Percentiles rank a stretch among this genome's conserved stretches.
Evolutionary conservation across 352 stramenopile species (phyloP).

Genomic region (Globisporangium viniferum): DNA sequence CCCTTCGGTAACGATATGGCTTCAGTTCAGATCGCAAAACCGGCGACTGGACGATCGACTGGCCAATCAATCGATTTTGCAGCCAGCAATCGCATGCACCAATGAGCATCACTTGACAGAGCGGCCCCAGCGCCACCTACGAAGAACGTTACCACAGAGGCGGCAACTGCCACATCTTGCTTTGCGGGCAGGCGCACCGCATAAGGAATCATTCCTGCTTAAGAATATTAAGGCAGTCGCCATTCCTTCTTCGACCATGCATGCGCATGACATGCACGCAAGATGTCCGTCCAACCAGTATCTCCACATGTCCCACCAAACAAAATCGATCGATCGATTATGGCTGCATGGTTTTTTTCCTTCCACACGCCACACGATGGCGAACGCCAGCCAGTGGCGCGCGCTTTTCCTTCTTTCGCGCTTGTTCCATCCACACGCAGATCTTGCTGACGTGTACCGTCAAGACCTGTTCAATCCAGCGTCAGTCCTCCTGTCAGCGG

Average conservation of each 20-base stretch:
- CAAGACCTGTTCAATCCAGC: neutral
- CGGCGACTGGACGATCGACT: too few species aligned
- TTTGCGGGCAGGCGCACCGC: too few species aligned
- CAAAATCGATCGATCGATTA: too few species aligned
- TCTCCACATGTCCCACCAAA: neutral
- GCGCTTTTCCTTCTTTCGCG: neutral
- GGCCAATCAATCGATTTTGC: too few species aligned
- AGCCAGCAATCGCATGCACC: too few species aligned
- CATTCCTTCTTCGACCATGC: neutral
- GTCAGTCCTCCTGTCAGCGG: neutral
- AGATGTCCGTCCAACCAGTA: neutral
- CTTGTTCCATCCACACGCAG: neutral
- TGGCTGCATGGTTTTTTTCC: neutral
- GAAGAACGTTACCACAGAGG: too few species aligned
- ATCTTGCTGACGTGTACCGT: neutral
- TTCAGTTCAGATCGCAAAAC: too few species aligned
- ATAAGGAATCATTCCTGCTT: neutral
- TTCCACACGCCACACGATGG: neutral
- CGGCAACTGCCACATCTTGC: too few species aligned
- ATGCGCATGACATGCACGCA: neutral
- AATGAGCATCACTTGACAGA: too few species aligned
- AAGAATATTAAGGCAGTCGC: neutral
- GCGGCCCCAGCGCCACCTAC: too few species aligned
- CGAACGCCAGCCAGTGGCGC: neutral
- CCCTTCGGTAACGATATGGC: too few species aligned